These are phyloP conservation scores for Collybiopsis luxurians DNA, from an alignment of 768 basidiomycete genomes.

Conservation along the genomic window DNA sequence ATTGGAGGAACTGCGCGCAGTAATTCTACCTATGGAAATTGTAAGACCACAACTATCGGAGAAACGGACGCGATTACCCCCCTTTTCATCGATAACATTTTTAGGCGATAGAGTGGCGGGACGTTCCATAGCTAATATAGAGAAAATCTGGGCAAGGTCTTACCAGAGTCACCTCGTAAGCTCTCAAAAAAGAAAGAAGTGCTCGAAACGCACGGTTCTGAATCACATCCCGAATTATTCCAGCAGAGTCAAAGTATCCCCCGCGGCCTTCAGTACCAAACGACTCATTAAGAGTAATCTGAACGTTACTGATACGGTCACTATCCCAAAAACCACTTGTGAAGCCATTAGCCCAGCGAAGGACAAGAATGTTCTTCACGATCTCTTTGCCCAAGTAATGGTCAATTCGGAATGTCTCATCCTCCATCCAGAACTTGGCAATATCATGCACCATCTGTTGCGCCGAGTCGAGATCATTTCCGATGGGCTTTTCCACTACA, in stretches of 20 bases:
- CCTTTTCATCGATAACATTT: conserved; percentile 98
- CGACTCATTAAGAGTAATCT: conserved; percentile 99
- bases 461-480: conserved; percentile 87
- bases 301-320: conserved; percentile 92
- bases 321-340: conserved; percentile 91
- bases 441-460: conserved; percentile 73
- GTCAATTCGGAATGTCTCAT: conserved; percentile 98
- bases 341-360: conserved; percentile 93
- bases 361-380: conserved; percentile 96
- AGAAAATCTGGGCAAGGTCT: conserved; percentile 95
- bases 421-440: conserved; percentile 88
- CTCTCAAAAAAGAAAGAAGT: background rate
- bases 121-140: conserved; percentile 94
- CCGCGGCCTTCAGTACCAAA: conserved; percentile 99
- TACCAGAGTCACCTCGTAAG: conserved; percentile 3
- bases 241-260: conserved; percentile 99
- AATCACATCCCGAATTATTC: conserved; percentile 94
- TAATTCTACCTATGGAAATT: conserved; percentile 78
- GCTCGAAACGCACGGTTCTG: conserved; percentile 92
- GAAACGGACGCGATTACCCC: conserved; percentile 26
- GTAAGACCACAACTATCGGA: background rate
- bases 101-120: conserved; percentile 96
- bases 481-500: conserved; percentile 98
- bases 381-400: conserved; percentile 99
- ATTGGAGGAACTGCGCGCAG: conserved; percentile 87